These are phyloP conservation scores for Tricholoma sp. DNA, from an alignment of 768 basidiomycete genomes.

Conservation along the genomic window DNA sequence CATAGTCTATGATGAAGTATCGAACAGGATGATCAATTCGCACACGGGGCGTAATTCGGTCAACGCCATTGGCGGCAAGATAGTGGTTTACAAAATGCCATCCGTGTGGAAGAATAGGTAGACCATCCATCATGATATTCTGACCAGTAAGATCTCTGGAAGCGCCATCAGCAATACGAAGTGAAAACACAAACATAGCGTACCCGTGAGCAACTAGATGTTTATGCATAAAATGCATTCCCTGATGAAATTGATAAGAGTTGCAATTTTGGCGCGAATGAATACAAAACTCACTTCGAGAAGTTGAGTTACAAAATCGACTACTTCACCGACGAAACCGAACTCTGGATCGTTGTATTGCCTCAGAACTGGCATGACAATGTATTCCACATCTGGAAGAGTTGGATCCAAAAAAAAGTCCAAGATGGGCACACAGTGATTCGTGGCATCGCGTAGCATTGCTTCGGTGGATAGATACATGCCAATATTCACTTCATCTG, in stretches of 20 bases:
- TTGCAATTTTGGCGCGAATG: not conserved
- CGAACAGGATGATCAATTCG: constrained; percentile 31
- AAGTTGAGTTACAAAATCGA: constrained; percentile 28
- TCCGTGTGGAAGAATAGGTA: constrained; percentile 24
- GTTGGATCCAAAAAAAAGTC: constrained; percentile 10
- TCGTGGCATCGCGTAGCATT: constrained; percentile 3
- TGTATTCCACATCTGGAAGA: constrained; percentile 8
- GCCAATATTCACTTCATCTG: constrained; percentile 8
- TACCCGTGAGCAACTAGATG: constrained; percentile 26
- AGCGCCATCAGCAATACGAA: not conserved
- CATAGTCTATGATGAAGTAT: constrained; percentile 36
- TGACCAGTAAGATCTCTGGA: constrained; percentile 24
- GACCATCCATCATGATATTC: constrained; percentile 35
- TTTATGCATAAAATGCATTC: constrained; percentile 25
- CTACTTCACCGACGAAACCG: constrained; percentile 19
- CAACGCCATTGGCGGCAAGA: constrained; percentile 25
- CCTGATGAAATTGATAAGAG: constrained; percentile 11
- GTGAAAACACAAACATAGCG: not conserved
- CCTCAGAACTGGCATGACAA: constrained; percentile 34
- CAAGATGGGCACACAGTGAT: not conserved
- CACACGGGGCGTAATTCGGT: constrained; percentile 20
- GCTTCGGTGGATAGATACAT: constrained; percentile 5
- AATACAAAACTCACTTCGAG: constrained; percentile 4
- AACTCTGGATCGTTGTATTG: constrained; percentile 31
- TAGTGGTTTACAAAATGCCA: constrained; percentile 29